Percentiles rank a stretch among this genome's conserved stretches.
These are phyloP conservation scores for Cinnamomum micranthum DNA, from an alignment of 164 flowering plant species.

Conservation along the genomic window DNA sequence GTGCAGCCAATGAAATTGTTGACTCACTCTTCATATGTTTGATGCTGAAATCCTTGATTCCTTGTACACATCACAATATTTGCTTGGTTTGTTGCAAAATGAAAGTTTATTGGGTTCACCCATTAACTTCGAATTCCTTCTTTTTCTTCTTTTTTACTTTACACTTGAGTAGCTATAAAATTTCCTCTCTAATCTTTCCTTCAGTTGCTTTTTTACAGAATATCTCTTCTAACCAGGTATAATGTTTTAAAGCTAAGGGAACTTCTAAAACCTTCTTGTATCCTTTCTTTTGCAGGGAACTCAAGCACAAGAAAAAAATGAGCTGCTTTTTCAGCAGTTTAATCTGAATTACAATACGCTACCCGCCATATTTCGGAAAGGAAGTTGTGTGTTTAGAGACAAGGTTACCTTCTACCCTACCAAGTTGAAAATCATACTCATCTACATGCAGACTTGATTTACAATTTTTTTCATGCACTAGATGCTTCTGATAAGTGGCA, in stretches of 20 bases:
- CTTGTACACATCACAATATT: too few relatives aligned
- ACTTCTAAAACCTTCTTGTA: too few relatives aligned
- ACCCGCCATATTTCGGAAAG: conserved; percentile 61
- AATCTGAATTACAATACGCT: conserved; percentile 45
- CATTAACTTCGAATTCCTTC: neutral
- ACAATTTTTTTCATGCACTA: too few relatives aligned
- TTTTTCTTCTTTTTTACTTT: too few relatives aligned
- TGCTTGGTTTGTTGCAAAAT: neutral
- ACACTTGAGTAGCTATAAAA: neutral
- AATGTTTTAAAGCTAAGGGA: neutral
- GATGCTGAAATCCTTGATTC: too few relatives aligned
- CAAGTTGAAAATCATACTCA: neutral
- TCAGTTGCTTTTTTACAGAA: too few relatives aligned
- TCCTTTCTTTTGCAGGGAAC: conserved; percentile 49
- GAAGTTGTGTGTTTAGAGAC: conserved; percentile 62
- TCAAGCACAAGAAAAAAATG: conserved; percentile 62
- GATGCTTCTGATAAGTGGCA: too few relatives aligned
- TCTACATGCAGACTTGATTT: too few relatives aligned
- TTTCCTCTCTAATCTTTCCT: neutral
- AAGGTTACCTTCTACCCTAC: conserved; percentile 22
- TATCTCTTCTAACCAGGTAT: neutral
- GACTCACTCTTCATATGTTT: too few relatives aligned
- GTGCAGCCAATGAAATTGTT: too few relatives aligned
- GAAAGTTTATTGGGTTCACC: neutral
- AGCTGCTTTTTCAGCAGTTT: conserved; percentile 42